phyloP scores from a whole-genome alignment of 352 stramenopile species.

The Phytophthora hibernalis region DNA sequence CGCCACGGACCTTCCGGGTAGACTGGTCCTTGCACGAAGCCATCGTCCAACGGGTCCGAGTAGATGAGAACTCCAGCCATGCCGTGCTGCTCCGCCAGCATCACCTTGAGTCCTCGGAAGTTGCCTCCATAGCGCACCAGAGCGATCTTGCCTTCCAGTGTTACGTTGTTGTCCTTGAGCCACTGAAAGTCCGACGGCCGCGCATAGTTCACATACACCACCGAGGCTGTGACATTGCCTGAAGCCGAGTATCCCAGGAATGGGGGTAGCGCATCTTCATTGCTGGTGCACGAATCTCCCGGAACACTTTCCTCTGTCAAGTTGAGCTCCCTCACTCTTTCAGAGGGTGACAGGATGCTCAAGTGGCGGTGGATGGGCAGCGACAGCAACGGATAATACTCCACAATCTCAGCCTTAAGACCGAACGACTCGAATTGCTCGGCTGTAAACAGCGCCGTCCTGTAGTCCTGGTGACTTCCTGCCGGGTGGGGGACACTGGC shows the following conservation, averaged over 20 bases:
- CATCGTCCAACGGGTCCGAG: constrained; percentile 89
- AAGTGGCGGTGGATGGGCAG: constrained; percentile 55
- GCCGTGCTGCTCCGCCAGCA: constrained; percentile 80
- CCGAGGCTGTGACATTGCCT: constrained; percentile 69
- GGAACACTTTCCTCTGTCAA: constrained; percentile 65
- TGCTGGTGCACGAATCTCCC: constrained; percentile 73
- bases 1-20: constrained; percentile 54
- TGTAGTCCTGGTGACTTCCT: constrained; percentile 63
- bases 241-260: constrained; percentile 87
- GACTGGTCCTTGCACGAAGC: constrained; percentile 60
- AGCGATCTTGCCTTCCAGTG: constrained; percentile 83
- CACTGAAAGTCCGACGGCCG: constrained; percentile 83
- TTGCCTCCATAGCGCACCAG: constrained; percentile 84
- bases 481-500: constrained; percentile 52
- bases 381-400: constrained; percentile 80
- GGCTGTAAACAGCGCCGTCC: constrained; percentile 65
- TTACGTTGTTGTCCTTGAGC: constrained; percentile 71
- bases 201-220: constrained; percentile 92
- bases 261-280: constrained; percentile 61
- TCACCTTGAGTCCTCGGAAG: constrained; percentile 84
- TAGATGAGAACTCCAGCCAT: constrained; percentile 90
- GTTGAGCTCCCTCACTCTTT: constrained; percentile 44
- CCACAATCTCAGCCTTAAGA: constrained; percentile 66
- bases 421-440: constrained; percentile 65
- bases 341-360: constrained; percentile 52